Conservation (phyloP, 306 rosid genomes). For the Begonia peltatifolia region DNA sequence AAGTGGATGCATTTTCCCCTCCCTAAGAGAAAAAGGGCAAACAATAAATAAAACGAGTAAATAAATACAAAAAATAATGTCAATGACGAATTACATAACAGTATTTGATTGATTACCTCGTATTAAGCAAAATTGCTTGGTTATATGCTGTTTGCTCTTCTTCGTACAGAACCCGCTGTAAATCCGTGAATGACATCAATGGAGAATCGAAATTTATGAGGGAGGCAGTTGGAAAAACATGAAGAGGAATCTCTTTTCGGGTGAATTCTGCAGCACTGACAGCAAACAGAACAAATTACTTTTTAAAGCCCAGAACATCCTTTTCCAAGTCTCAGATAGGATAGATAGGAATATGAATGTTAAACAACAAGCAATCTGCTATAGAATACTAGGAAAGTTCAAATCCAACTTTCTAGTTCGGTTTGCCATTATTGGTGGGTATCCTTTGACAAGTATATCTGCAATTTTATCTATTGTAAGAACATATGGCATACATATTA, state of each 20-base stretch:
- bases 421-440: too few species aligned
- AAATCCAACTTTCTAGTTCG: too few species aligned
- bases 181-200: constrained; percentile 57
- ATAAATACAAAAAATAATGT: neutral
- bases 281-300: constrained; percentile 19
- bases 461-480: too few species aligned
- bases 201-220: constrained; percentile 64
- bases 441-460: too few species aligned
- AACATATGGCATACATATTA: too few species aligned
- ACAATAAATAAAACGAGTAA: neutral
- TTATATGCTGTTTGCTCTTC: constrained; percentile 92
- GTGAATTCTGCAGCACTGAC: constrained; percentile 75
- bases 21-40: constrained; percentile 35
- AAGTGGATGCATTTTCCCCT: constrained; percentile 84
- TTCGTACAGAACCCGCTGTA: constrained; percentile 74
- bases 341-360: too few species aligned
- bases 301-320: too few species aligned
- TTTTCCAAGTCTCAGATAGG: too few species aligned
- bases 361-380: too few species aligned
- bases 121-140: constrained; percentile 68
- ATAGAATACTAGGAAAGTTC: too few species aligned
- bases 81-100: constrained; percentile 3
- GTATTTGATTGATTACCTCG: constrained; percentile 36
- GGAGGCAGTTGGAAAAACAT: constrained; percentile 55
- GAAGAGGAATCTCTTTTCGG: constrained; percentile 89